Percentiles rank a stretch among this genome's conserved stretches.
Conservation (phyloP, 1,284 basidiomycete species). For the Ganoderma sinense region DNA sequence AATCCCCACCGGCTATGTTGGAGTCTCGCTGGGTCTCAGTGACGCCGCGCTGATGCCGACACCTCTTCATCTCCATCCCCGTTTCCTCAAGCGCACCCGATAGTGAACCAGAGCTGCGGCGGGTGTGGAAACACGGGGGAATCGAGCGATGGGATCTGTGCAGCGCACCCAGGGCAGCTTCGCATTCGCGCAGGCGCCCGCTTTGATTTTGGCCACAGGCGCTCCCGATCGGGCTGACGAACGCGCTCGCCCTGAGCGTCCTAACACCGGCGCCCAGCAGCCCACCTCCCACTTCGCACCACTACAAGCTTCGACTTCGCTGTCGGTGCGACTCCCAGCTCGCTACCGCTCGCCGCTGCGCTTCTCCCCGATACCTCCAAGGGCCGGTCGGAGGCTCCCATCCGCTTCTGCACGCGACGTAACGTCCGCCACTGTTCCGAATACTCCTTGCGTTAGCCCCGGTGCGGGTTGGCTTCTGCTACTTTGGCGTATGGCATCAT, state of each 20-base stretch:
- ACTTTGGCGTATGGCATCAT: not conserved
- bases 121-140: not conserved
- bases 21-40: not conserved
- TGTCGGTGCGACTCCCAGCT: constrained; percentile 6
- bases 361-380: constrained; percentile 29
- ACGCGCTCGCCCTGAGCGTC: constrained; percentile 6
- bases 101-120: not conserved
- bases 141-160: constrained; percentile 2
- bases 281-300: not conserved
- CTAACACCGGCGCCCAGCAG: constrained; percentile 17
- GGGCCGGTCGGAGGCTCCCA: constrained; percentile 16
- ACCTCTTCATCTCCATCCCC: not conserved
- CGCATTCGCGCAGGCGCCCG: not conserved
- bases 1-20: not conserved
- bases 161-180: not conserved
- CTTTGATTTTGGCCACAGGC: constrained; percentile 24
- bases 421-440: not conserved
- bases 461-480: not conserved
- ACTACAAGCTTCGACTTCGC: constrained; percentile 9
- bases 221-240: constrained; percentile 16
- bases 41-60: not conserved
- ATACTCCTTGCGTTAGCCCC: not conserved
- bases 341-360: constrained; percentile 17
- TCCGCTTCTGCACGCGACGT: constrained; percentile 1
- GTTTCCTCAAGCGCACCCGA: not conserved